Conservation (phyloP, 371 early-diverging fungal species). For the Mucor piriformis region DNA sequence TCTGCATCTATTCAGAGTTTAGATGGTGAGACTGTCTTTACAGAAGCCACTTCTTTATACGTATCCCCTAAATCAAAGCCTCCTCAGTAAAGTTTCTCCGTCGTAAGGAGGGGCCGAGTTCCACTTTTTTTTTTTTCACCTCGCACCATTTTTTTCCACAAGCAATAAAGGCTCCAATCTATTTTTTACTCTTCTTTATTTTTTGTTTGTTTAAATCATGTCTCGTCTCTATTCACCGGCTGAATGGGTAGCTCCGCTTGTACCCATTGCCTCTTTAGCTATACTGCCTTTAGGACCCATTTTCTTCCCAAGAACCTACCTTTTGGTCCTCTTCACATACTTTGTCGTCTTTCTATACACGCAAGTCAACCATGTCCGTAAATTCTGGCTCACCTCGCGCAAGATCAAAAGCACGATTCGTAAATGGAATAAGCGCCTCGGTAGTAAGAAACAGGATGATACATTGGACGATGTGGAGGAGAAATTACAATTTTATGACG, state of each 20-base stretch:
- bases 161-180: not conserved
- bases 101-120: too few species aligned
- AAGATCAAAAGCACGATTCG: conserved; percentile 36
- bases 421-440: conserved; percentile 31
- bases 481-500: conserved; percentile 30
- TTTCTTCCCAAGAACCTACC: conserved; percentile 45
- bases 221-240: conserved; percentile 35
- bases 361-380: conserved; percentile 49
- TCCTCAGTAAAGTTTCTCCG: conserved; percentile 9
- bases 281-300: conserved; percentile 45
- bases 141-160: too few species aligned
- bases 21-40: conserved; percentile 53
- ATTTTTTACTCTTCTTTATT: conserved; percentile 2
- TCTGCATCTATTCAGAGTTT: conserved; percentile 61
- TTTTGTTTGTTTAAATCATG: conserved; percentile 13
- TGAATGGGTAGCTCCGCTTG: conserved; percentile 52
- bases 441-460: conserved; percentile 1
- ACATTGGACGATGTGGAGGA: conserved; percentile 23
- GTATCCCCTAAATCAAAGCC: conserved; percentile 53
- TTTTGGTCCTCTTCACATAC: conserved; percentile 39
- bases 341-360: conserved; percentile 44
- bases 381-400: conserved; percentile 43
- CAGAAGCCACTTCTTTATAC: conserved; percentile 71
- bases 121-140: too few species aligned
- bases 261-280: conserved; percentile 37